Evolutionary conservation across 192 early-diverging fungal genomes (phyloP).

Genomic region (Coemansia sp.): DNA sequence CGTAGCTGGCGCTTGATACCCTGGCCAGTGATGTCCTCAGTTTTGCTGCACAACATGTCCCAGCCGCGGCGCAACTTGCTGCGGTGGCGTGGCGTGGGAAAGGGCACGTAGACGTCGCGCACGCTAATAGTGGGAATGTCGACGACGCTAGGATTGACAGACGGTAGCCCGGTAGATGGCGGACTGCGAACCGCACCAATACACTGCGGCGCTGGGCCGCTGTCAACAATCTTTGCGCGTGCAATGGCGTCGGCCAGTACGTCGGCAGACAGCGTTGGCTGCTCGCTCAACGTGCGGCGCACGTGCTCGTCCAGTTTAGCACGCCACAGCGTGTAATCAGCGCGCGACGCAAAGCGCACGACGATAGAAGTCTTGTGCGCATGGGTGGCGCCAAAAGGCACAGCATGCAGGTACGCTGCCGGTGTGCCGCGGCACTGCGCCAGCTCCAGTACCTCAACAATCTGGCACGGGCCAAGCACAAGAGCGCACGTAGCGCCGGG

Average conservation of each 20-base stretch:
- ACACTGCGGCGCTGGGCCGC: slow-evolving; percentile 13
- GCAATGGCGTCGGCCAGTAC: slow-evolving; percentile 44
- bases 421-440: slow-evolving; percentile 45
- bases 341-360: slow-evolving; percentile 39
- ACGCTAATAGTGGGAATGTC: slow-evolving; percentile 50
- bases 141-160: slow-evolving; percentile 20
- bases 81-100: slow-evolving; percentile 33
- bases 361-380: slow-evolving; percentile 28
- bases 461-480: slow-evolving; percentile 32
- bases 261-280: slow-evolving; percentile 39
- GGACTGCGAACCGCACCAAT: slow-evolving; percentile 28
- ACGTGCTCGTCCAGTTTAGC: slow-evolving; percentile 43
- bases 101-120: slow-evolving; percentile 50
- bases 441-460: slow-evolving; percentile 46
- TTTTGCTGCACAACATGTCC: slow-evolving; percentile 54
- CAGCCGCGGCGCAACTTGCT: slow-evolving; percentile 50
- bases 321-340: slow-evolving; percentile 39
- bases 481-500: slow-evolving; percentile 19
- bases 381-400: slow-evolving; percentile 18
- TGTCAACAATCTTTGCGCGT: slow-evolving; percentile 35
- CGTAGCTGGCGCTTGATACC: slow-evolving; percentile 49
- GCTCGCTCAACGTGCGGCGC: slow-evolving; percentile 23
- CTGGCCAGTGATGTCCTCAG: slow-evolving; percentile 48
- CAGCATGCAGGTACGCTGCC: slow-evolving; percentile 25
- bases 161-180: slow-evolving; percentile 28